Percentiles rank a stretch among this genome's conserved stretches.
Evolutionary conservation across 345 rosid genomes (phyloP).

Genomic region (Salix purpurea): DNA sequence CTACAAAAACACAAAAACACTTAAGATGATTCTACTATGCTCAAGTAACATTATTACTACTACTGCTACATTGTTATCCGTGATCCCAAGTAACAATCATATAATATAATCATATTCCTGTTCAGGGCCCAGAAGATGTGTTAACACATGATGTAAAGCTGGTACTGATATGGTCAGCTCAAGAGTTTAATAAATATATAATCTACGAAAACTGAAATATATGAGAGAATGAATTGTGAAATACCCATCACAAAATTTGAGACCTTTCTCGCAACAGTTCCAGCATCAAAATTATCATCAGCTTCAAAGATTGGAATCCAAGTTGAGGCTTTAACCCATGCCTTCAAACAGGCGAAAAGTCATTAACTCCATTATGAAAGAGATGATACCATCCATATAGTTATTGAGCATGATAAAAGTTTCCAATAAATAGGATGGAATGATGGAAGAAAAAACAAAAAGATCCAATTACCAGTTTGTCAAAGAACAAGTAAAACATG

Average conservation of each 20-base stretch:
- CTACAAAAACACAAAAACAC: slow-evolving; percentile 39
- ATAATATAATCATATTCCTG: not conserved
- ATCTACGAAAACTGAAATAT: not conserved
- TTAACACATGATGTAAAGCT: not conserved
- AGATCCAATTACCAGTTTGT: not conserved
- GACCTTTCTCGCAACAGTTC: slow-evolving; percentile 61
- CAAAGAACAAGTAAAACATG: not conserved
- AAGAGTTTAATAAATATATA: not conserved
- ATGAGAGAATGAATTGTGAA: slow-evolving; percentile 11
- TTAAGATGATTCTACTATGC: not conserved
- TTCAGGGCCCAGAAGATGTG: not conserved
- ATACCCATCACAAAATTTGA: slow-evolving; percentile 82
- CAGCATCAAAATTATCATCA: slow-evolving; percentile 51
- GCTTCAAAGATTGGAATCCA: slow-evolving; percentile 84
- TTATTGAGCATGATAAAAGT: not conserved
- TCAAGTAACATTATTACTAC: not conserved
- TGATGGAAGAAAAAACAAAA: not conserved
- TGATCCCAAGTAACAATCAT: not conserved
- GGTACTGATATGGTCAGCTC: not conserved
- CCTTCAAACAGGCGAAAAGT: slow-evolving; percentile 39
- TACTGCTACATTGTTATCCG: not conserved
- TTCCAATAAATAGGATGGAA: not conserved
- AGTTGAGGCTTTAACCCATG: slow-evolving; percentile 79
- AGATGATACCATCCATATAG: not conserved
- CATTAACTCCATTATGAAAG: not conserved